These are phyloP conservation scores for Sclerotinia spermophila DNA, from an alignment of 2,329 filamentous ascomycete genomes.

Conservation along the genomic window DNA sequence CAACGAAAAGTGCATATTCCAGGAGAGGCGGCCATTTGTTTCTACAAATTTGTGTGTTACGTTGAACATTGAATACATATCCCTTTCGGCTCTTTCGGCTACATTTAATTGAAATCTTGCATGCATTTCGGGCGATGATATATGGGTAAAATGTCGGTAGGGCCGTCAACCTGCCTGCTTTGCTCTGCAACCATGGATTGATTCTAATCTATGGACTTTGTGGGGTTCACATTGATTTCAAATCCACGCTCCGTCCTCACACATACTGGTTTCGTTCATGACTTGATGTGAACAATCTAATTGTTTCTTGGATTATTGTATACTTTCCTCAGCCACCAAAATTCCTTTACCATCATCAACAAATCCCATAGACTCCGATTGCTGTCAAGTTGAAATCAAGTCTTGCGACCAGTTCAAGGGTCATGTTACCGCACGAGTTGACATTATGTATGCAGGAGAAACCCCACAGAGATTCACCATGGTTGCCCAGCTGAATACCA, in stretches of 20 bases:
- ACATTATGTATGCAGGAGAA: background rate
- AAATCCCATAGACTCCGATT: background rate
- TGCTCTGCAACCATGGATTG: background rate
- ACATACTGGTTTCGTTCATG: background rate
- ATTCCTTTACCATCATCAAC: background rate
- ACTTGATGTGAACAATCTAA: background rate
- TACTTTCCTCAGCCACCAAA: background rate
- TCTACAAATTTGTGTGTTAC: background rate
- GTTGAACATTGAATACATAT: too few species aligned
- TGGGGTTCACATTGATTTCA: background rate
- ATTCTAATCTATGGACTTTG: background rate
- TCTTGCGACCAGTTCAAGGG: background rate
- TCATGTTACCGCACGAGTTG: background rate
- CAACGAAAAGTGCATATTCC: background rate
- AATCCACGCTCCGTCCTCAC: background rate
- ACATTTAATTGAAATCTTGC: background rate
- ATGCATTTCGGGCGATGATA: background rate
- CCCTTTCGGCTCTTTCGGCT: constrained; percentile 4
- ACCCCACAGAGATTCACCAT: background rate
- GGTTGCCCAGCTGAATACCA: background rate
- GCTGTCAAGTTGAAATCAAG: background rate
- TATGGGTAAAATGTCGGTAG: background rate
- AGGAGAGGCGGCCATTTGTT: background rate
- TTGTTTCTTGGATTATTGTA: background rate
- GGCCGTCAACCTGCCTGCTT: background rate